Base-by-base conservation (phyloP, 1,139 yeast genomes). In the Taphrina confusa region DNA sequence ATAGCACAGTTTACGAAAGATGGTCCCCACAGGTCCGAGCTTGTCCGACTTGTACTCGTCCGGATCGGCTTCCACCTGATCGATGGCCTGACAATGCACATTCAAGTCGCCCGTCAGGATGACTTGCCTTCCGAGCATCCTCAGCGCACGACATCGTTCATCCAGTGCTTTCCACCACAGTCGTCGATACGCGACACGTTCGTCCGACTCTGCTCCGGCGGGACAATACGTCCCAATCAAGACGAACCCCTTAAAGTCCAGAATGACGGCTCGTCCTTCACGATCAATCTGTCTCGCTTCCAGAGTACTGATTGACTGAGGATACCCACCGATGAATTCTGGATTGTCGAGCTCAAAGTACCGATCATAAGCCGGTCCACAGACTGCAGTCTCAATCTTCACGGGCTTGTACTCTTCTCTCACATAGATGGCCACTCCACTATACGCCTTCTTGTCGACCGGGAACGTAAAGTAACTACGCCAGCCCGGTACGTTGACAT, bases 341-440 rank as follows among this genome's bases (percentile, higher is more conserved):
- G 63, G 68, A 63, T 65, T 61, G 62, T 61, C 68, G 12, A 61
- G 63, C 31, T 65, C 66, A 36, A 66, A 57, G 61, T 65, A 63
- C 36, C 58, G 50, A 36, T 57, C 59, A 22, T 49, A 46, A 20
- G 89, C 71, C 64, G 76, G 74, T 0, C 97, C 98, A 0, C 96
- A 86, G 11, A 92, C 74, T 0, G 98, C 98, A 70, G 91, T 96
- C 71, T 92, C 98, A 0, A 94, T 96, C 65, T 80, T 82, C 1
- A 89, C 87, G 1, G 78, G 77, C 68, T 33, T 70, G 67, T 65
- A 71, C 68, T 34, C 79, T 65, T n/a, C 64, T 69, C 65, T 63
- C 1, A 91, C 81, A 72, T 88, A 91, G 1, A 92, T 79, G 0
- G 91, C 95, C 1, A 92, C 97, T 0, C 98, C 98, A 63, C 94